Evolutionary conservation across 129 eudicot species (phyloP).

Genomic region (Sambucus nigra): DNA sequence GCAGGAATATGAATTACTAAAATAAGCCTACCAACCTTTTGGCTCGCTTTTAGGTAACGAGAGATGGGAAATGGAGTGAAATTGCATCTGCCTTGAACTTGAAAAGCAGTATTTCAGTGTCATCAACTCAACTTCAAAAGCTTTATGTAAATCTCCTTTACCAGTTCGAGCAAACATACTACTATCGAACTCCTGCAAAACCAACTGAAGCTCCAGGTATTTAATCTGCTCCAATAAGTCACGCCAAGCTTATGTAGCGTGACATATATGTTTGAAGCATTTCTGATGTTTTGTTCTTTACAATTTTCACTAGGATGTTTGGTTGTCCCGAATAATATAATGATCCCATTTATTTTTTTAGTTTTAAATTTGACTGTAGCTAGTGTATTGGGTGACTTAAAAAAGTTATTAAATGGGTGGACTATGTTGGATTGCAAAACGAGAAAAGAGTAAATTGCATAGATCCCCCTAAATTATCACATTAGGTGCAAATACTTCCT

Average conservation of each 20-base stretch:
- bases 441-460: too few relatives aligned
- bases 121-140: slow-evolving; percentile 41
- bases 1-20: too few relatives aligned
- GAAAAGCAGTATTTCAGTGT: slow-evolving; percentile 15
- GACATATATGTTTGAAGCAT: background rate
- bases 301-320: too few relatives aligned
- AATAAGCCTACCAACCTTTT: too few relatives aligned
- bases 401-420: too few relatives aligned
- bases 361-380: too few relatives aligned
- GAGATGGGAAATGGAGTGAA: slow-evolving; percentile 50
- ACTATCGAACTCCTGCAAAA: slow-evolving; percentile 25
- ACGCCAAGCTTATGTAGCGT: background rate
- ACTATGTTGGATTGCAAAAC: too few relatives aligned
- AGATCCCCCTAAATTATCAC: too few relatives aligned
- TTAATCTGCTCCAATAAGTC: slow-evolving; percentile 12
- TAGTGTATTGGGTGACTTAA: too few relatives aligned
- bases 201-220: slow-evolving; percentile 11
- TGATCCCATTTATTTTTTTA: too few relatives aligned
- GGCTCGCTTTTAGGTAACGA: slow-evolving; percentile 40
- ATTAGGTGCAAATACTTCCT: too few relatives aligned
- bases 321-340: too few relatives aligned
- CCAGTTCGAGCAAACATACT: slow-evolving; percentile 46
- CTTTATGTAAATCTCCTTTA: slow-evolving; percentile 38
- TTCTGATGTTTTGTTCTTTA: background rate
- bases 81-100: slow-evolving; percentile 27